Conservation (phyloP, 2,329 filamentous ascomycete species). For the Colletotrichum cordylinicola region DNA sequence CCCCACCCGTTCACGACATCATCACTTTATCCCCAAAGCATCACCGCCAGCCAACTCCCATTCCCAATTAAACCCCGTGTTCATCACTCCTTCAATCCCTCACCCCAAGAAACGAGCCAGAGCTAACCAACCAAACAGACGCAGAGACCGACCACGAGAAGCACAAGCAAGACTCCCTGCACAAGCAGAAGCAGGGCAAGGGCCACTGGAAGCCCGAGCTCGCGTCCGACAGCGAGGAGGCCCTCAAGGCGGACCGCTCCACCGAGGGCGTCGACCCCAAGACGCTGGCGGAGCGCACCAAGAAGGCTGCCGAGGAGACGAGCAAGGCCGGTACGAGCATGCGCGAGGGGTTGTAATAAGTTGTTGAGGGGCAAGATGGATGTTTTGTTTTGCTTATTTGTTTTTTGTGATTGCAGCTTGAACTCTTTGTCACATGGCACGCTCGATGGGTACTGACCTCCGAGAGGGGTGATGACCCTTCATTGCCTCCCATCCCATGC, state of each 20-base stretch:
- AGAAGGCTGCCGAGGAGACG: conserved; percentile 55
- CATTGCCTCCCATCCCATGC: not conserved
- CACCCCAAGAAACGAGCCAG: not conserved
- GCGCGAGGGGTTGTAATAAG: conserved; percentile 44
- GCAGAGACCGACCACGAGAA: conserved; percentile 58
- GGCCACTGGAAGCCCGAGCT: conserved; percentile 80
- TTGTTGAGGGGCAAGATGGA: not conserved
- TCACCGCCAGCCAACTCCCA: not conserved
- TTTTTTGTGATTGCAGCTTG: not conserved
- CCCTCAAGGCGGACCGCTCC: conserved; percentile 70
- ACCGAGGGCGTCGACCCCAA: conserved; percentile 44
- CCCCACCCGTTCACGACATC: not conserved
- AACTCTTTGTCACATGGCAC: not conserved
- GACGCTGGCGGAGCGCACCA: conserved; percentile 64
- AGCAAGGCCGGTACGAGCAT: conserved; percentile 54
- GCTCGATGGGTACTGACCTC: not conserved
- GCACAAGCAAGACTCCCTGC: conserved; percentile 65
- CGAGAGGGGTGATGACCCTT: not conserved
- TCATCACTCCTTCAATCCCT: not conserved
- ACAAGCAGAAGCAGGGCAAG: conserved; percentile 73
- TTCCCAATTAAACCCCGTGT: not conserved
- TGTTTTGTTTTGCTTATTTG: not conserved
- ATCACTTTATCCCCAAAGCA: not conserved
- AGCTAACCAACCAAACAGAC: conserved; percentile 25
- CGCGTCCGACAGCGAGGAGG: conserved; percentile 80